phyloP scores from a whole-genome alignment of 2,329 filamentous ascomycete genomes.

The Phialemonium atrogriseum region DNA sequence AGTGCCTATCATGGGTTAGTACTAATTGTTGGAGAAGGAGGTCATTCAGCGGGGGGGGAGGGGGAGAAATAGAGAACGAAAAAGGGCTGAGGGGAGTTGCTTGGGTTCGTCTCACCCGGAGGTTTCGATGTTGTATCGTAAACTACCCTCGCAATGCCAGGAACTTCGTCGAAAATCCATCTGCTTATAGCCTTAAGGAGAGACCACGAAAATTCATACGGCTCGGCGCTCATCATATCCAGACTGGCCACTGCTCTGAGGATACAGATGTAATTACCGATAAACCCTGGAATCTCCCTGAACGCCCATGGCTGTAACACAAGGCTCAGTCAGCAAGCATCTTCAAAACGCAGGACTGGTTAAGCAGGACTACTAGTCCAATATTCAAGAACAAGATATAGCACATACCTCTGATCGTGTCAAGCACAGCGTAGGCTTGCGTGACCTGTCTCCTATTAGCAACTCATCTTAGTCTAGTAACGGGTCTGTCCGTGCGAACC shows the following conservation, averaged over 20 bases:
- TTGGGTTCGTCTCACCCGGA: too few relatives aligned
- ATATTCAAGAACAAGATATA: too few relatives aligned
- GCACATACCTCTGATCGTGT: slow-evolving; percentile 26
- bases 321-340: slow-evolving; percentile 3
- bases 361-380: background rate
- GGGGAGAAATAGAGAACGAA: background rate
- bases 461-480: slow-evolving; percentile 50
- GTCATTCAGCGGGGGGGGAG: too few relatives aligned
- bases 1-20: too few relatives aligned
- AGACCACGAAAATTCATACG: slow-evolving; percentile 55
- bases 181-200: slow-evolving; percentile 59
- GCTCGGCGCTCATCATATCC: slow-evolving; percentile 70
- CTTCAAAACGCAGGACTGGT: background rate
- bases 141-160: slow-evolving; percentile 61
- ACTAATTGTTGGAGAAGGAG: too few relatives aligned
- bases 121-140: slow-evolving; percentile 42
- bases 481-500: slow-evolving; percentile 62
- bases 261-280: slow-evolving; percentile 22
- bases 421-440: slow-evolving; percentile 38
- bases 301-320: slow-evolving; percentile 27
- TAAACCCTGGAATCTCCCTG: slow-evolving; percentile 59
- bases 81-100: background rate
- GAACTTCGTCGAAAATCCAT: slow-evolving; percentile 68
- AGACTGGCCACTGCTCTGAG: slow-evolving; percentile 37
- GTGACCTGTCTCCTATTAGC: slow-evolving; percentile 22